phyloP scores from a whole-genome alignment of 306 rosid genomes.

The Casuarina glauca region DNA sequence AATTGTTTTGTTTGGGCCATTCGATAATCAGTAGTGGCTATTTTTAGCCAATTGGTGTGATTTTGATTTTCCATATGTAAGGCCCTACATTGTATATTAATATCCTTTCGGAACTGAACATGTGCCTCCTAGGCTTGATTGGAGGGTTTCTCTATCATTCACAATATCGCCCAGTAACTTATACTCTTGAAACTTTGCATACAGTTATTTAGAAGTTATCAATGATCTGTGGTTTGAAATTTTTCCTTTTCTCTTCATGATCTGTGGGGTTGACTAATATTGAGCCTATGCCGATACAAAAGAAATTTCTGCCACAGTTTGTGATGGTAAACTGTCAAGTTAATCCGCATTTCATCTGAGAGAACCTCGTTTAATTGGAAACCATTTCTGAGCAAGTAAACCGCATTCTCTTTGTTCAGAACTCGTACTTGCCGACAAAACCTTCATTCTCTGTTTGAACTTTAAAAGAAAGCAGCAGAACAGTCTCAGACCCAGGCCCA shows the following conservation, averaged over 20 bases:
- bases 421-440: background rate
- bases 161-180: background rate
- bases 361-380: conserved; percentile 47
- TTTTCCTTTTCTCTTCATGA: too few species aligned
- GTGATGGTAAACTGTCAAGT: conserved; percentile 4
- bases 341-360: conserved; percentile 26
- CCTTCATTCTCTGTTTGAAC: conserved; percentile 31
- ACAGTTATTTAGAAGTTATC: too few species aligned
- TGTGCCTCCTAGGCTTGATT: background rate
- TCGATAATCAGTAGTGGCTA: background rate
- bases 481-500: conserved; percentile 2
- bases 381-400: conserved; percentile 47
- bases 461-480: conserved; percentile 34
- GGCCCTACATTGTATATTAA: background rate
- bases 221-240: too few species aligned
- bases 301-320: conserved; percentile 61
- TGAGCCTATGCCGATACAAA: conserved; percentile 65
- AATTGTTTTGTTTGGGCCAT: too few species aligned
- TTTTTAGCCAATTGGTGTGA: background rate
- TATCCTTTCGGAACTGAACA: background rate
- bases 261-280: conserved; percentile 15
- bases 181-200: background rate
- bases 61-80: background rate
- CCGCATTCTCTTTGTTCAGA: conserved; percentile 47
- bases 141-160: background rate